Percentiles rank a stretch among this genome's conserved stretches.
Evolutionary conservation across 169 alveolate species (phyloP).

Genomic region (Babesia sp.): DNA sequence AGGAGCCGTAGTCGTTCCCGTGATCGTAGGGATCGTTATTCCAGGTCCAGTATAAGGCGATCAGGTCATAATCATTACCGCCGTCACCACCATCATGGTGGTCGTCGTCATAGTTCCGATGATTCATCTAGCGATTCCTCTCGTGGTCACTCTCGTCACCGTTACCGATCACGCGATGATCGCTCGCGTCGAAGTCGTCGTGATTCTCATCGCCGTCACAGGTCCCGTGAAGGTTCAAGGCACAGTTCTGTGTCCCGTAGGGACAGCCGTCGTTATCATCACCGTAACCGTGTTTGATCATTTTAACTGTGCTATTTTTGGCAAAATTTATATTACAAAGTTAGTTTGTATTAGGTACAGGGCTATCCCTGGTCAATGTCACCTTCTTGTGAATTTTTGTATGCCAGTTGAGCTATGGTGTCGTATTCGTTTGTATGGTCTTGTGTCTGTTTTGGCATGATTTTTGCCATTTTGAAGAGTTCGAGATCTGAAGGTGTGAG

Average conservation of each 20-base stretch:
- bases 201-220: background rate
- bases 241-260: too few species aligned
- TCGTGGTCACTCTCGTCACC: background rate
- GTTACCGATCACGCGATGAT: background rate
- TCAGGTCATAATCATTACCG: too few species aligned
- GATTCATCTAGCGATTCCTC: background rate
- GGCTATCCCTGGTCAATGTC: background rate
- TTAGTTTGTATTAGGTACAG: background rate
- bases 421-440: background rate
- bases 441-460: background rate
- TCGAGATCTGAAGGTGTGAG: conserved; percentile 18
- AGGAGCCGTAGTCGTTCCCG: background rate
- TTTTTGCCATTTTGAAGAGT: conserved; percentile 20
- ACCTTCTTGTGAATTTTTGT: too few species aligned
- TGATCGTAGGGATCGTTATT: background rate
- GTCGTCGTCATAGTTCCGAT: background rate
- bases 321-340: background rate
- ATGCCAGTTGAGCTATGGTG: too few species aligned
- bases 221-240: background rate
- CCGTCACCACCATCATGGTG: too few species aligned
- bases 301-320: too few species aligned
- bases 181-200: background rate
- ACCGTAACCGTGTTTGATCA: background rate
- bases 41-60: too few species aligned
- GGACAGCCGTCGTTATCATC: background rate